Base-by-base conservation (phyloP, 2,329 filamentous ascomycete genomes). In the Septoria petroselini region DNA sequence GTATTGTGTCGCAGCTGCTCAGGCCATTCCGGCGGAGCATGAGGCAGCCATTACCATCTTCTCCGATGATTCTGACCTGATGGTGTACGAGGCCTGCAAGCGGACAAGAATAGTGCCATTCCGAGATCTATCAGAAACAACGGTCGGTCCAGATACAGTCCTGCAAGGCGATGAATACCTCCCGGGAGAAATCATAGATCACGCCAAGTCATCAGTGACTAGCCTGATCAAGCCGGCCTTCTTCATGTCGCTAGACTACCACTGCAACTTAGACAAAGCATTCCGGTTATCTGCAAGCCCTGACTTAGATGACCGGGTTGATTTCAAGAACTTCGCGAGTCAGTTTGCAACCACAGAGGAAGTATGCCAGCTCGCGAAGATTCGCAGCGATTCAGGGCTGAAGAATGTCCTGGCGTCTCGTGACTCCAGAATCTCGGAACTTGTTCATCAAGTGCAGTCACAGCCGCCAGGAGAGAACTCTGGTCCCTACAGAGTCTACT, bases 51-150 rank as follows among this genome's bases (percentile, higher is more conserved):
- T 63, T 8, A 77, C 89, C 11, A 73, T 83, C 21, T 69, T 96
- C 5, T 94, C 89, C 0, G 84, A 82, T n/a, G 91, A 97, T 62
- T 94, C 90, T 0, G 91, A 97, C 63, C 75, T 96, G 7, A 72
- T 95, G 0, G 76, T 91, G 0, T 84, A 91, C 64, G 78, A 88
- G 50, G 75, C 91, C 7, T 84, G 83, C 0, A 41, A 64, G 0
- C 56, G 76, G 1, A 85, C 85, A 0, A 73, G 75, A 1, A 81
- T 95, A 0, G 73, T 83, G 0, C 84, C 91, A 49, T 78, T 95
- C 23, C 75, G 78, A 48, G 84, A 88, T 40, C 67, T 91, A 1
- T 74, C 80, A 5, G 55, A 57, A 7, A 29, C 40, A 5, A 23
- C 41, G 6, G 37, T 41, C 5, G 51, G 46, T 8, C 21, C 41